Evolutionary conservation across 1,139 yeast species (phyloP), one percentile per base, ranked within the genome.

Genomic region (Yarrowia galli): DNA sequence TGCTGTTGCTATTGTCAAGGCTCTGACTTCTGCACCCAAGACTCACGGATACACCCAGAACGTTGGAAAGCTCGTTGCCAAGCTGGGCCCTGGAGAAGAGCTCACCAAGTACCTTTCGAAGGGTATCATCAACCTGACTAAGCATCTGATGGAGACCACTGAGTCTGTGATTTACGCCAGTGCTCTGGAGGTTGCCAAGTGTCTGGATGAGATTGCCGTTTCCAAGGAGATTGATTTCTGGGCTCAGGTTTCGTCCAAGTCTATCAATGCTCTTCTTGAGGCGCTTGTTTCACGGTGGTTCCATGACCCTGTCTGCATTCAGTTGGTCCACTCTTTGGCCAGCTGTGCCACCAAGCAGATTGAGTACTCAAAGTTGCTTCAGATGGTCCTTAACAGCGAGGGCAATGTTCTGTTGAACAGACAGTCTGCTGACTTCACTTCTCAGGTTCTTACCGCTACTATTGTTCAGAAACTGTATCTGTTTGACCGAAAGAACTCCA

Each of bases 241-340:
- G 84, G 75, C 79, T 10, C 70, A 82, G 18, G 81, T 86, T 15
- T 84, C 89, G 2, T 73, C 77, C 7, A 74, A 81, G 7, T 79
- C 87, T 51, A 70, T 90, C 16, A 88, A 89, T 71, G 80, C 96
- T 0, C 89, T 89, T 71, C 76, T 91, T 43, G 96, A 91, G 75
- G 91, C 85, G 18, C 76, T 89, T 5, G 79, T 89, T 28, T 78
- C 79, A 5, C 74, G 78, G 60, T 89, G 91, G 89, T 74, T 85
- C 3, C 71, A 77, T n/a, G 74, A 78, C 20, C 74, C 73, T 1
- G 75, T 75, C 18, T 77, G 84, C 2, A 75, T 90, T 70, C 78
- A 81, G 60, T 84, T 87, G 72, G 78, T 80, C 6, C 76, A 79
- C 45, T 73, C 84, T 10, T 49, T 83, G 23, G 72, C 82, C 6